Percentiles rank a stretch among this genome's conserved stretches.
Evolutionary conservation across 116 monocot species (phyloP).

Genomic region (Iris pallida): DNA sequence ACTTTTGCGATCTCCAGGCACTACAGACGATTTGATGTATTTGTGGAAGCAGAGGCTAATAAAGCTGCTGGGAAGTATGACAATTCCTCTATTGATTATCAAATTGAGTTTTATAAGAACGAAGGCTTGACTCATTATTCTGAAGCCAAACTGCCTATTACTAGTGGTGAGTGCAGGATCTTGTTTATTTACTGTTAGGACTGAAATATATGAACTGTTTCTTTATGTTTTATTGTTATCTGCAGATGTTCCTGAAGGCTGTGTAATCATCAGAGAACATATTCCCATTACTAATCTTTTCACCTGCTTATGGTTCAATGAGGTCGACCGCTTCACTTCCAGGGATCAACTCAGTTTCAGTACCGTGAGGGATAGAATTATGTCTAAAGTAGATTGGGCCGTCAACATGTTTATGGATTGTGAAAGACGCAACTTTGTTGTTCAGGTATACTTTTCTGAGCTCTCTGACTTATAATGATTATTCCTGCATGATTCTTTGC

Average conservation of each 20-base stretch:
- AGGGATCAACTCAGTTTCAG: constrained; percentile 92
- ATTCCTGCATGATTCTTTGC: neutral
- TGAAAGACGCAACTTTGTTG: constrained; percentile 90
- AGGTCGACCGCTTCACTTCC: constrained; percentile 95
- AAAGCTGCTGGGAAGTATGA: constrained; percentile 93
- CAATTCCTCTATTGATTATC: constrained; percentile 75
- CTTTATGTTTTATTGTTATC: neutral
- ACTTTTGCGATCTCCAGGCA: constrained; percentile 90
- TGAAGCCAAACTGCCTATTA: constrained; percentile 75
- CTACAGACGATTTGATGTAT: constrained; percentile 89
- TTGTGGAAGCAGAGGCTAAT: constrained; percentile 94
- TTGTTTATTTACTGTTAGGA: neutral
- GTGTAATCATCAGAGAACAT: constrained; percentile 91
- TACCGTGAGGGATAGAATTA: constrained; percentile 78
- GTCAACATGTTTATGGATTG: constrained; percentile 88
- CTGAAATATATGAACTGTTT: neutral
- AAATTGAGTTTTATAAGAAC: constrained; percentile 74
- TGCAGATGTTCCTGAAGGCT: constrained; percentile 97
- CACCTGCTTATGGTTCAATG: constrained; percentile 97
- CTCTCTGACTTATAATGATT: neutral
- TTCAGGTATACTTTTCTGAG: constrained; percentile 51
- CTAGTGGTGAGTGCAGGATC: constrained; percentile 52
- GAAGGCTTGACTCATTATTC: constrained; percentile 89
- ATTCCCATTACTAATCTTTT: constrained; percentile 85
- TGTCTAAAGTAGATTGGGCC: constrained; percentile 63